Conservation (phyloP, 345 rosid genomes). For the Barbarea vulgaris region DNA sequence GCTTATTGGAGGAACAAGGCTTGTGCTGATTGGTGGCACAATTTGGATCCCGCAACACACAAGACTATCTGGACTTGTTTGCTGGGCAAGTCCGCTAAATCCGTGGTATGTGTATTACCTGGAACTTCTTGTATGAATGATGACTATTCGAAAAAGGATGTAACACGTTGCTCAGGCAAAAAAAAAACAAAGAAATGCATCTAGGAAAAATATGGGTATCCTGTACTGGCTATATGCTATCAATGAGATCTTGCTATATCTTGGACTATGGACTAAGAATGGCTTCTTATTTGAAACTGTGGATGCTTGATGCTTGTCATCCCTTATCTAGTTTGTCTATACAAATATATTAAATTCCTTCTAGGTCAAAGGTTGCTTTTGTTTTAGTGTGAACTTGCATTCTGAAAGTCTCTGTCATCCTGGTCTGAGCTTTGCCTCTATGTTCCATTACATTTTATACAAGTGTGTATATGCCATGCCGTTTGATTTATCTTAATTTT, state of each 20-base stretch:
- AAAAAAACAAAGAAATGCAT: too few relatives aligned
- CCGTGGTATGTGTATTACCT: slow-evolving; percentile 54
- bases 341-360: not conserved
- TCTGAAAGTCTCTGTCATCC: slow-evolving; percentile 10
- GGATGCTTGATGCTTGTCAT: too few relatives aligned
- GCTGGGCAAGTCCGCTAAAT: slow-evolving; percentile 72
- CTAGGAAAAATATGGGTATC: not conserved
- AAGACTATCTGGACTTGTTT: slow-evolving; percentile 50
- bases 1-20: slow-evolving; percentile 92
- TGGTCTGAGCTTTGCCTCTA: slow-evolving; percentile 8
- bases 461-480: not conserved
- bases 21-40: slow-evolving; percentile 85
- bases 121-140: not conserved
- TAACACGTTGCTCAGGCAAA: too few relatives aligned
- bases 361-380: slow-evolving; percentile 13
- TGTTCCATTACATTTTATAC: slow-evolving; percentile 1
- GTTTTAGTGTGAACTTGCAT: slow-evolving; percentile 8
- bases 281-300: too few relatives aligned
- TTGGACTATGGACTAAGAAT: too few relatives aligned
- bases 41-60: slow-evolving; percentile 55
- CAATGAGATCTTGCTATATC: too few relatives aligned
- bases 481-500: slow-evolving; percentile 4
- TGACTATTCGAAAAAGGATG: not conserved
- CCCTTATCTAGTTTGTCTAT: not conserved
- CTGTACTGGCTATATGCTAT: too few relatives aligned